Base-by-base conservation (phyloP, 495 filamentous ascomycete genomes). In the Thermochaetoides thermophila region DNA sequence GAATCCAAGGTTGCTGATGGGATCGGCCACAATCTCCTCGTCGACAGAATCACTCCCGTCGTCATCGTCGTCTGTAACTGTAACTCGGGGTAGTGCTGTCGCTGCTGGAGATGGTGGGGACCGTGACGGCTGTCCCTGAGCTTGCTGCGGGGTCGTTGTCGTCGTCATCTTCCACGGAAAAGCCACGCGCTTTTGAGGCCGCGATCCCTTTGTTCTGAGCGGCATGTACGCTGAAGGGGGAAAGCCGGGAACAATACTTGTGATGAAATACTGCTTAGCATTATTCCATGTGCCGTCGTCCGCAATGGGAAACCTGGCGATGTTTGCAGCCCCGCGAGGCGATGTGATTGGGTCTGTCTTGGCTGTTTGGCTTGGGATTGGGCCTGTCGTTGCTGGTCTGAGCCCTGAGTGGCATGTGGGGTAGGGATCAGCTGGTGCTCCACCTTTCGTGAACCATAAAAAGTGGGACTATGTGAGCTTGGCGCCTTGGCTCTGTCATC, bases 181-280 rank as follows among this genome's bases (percentile, higher is more conserved):
- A 27, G 23, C 27, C 11, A 45, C 43, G 27, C 43, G 38, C 15
- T 34, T 36, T 38, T 25, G 43, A 28, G 37, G 43, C 43, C 39
- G 23, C 12, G 22, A 21, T 11, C 18, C 9, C 39, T 46, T 46
- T 46, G 44, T 46, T 38, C 30, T 28, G 12, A 22, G 18, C 24
- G 21, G 27, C 33, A 34, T 38, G 34, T 7, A n/a, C n/a, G n/a
- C n/a, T n/a, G n/a, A n/a, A n/a, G n/a, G n/a, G n/a, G n/a, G n/a
- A n/a, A n/a, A n/a, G n/a, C n/a, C n/a, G 3, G 7, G 14, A 33
- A 39, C 37, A 39, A 39, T 39, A 24, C 13, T 39, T 34, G 29
- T 16, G 29, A 24, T 12, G 22, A 2, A 10, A 6, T 29, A 14
- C 25, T 27, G 18, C 17, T 33, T 39, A 33, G 17, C 30, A 39